These are phyloP conservation scores for Penicillium sp. DNA, from an alignment of 2,329 filamentous ascomycete genomes.

Conservation along the genomic window DNA sequence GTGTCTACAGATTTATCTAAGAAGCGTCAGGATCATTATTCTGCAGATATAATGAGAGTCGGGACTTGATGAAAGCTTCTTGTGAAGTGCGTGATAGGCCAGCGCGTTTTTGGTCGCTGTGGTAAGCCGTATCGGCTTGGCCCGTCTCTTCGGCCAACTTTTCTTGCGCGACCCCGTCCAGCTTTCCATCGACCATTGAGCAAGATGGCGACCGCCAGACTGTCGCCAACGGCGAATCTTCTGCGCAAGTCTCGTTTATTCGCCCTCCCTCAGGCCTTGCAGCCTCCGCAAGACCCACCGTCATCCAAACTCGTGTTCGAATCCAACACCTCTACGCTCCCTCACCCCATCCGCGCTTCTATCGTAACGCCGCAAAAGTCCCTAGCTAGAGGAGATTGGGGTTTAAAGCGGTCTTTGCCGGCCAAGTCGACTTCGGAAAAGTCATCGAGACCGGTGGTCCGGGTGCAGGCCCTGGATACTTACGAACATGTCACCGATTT, in stretches of 20 bases:
- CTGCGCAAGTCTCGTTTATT: conserved; percentile 87
- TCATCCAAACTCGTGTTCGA: conserved; percentile 47
- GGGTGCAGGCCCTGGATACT: conserved; percentile 74
- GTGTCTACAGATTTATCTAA: too few species aligned
- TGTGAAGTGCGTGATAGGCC: background rate
- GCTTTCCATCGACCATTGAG: conserved; percentile 22
- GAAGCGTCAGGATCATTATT: too few species aligned
- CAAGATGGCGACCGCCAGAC: conserved; percentile 43
- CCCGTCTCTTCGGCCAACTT: conserved; percentile 30
- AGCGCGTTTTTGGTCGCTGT: conserved; percentile 19
- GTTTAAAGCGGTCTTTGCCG: conserved; percentile 79
- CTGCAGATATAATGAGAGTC: too few species aligned
- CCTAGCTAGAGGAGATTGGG: conserved; percentile 79
- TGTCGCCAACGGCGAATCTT: conserved; percentile 62
- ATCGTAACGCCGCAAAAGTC: conserved; percentile 73
- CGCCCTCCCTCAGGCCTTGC: conserved; percentile 72
- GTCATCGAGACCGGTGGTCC: conserved; percentile 66
- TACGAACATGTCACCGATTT: conserved; percentile 88
- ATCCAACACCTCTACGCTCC: conserved; percentile 67
- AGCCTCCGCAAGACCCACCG: conserved; percentile 53
- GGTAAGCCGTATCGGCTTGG: conserved; percentile 26
- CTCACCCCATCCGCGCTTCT: conserved; percentile 76
- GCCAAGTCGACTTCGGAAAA: conserved; percentile 67
- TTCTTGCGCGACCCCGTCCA: conserved; percentile 25
- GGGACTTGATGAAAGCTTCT: too few species aligned